Evolutionary conservation across 2,329 filamentous ascomycete genomes (phyloP).

Genomic region (Aspergillus sp.): DNA sequence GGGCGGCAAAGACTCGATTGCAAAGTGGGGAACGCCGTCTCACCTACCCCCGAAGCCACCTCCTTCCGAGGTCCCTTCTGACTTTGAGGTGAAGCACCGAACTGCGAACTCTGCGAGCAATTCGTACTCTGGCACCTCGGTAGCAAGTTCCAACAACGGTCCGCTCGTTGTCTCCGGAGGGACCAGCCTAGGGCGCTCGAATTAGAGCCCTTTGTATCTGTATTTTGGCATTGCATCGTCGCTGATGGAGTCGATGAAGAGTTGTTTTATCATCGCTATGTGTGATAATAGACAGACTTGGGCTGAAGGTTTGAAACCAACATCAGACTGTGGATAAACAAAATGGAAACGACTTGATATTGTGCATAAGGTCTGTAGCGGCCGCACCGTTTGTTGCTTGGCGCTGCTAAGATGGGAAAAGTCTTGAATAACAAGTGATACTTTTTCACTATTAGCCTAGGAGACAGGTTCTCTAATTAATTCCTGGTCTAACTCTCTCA

Average conservation of each 20-base stretch:
- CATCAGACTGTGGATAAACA: constrained; percentile 2
- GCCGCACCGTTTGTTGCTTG: background rate
- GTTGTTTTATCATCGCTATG: background rate
- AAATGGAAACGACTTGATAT: background rate
- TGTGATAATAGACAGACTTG: constrained; percentile 2
- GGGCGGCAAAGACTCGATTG: constrained; percentile 45
- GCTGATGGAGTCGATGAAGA: background rate
- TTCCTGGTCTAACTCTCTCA: too few relatives aligned
- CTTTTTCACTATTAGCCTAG: too few relatives aligned
- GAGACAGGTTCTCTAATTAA: too few relatives aligned
- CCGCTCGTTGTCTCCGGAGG: constrained; percentile 48
- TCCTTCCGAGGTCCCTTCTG: constrained; percentile 50
- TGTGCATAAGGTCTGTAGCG: background rate
- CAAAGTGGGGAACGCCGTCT: constrained; percentile 56
- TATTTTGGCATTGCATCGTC: background rate
- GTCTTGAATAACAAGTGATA: background rate
- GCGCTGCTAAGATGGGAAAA: background rate
- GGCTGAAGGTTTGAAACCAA: background rate
- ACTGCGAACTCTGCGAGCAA: constrained; percentile 25
- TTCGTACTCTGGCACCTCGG: constrained; percentile 29
- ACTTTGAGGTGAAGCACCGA: constrained; percentile 47
- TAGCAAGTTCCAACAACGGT: constrained; percentile 34
- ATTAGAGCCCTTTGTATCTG: constrained; percentile 17
- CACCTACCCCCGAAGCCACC: constrained; percentile 56
- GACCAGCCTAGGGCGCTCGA: constrained; percentile 31